Conservation (phyloP, 768 basidiomycete genomes). For the Tricholoma matsutake region DNA sequence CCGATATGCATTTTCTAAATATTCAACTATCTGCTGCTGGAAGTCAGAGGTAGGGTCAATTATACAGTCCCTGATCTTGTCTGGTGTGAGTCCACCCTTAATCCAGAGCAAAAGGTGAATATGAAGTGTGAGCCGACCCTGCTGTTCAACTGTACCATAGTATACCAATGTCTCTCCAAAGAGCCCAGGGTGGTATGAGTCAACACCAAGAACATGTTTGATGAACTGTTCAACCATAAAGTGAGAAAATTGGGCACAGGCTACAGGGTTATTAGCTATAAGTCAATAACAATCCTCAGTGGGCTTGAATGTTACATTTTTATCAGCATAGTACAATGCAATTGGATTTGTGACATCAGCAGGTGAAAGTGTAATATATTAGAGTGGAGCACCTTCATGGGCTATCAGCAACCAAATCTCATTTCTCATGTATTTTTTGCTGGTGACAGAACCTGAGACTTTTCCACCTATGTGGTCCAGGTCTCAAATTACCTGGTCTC, state of each 20-base stretch:
- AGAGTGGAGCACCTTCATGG: too few relatives aligned
- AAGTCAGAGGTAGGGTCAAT: conserved; percentile 10
- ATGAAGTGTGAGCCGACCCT: conserved; percentile 27
- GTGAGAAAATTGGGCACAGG: conserved; percentile 30
- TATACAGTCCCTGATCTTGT: conserved; percentile 4
- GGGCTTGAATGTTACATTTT: conserved; percentile 16
- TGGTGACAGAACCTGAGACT: too few relatives aligned
- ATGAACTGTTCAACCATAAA: conserved; percentile 19
- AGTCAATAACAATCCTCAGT: conserved; percentile 9
- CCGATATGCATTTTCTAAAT: conserved; percentile 4
- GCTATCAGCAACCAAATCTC: too few relatives aligned
- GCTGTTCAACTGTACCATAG: conserved; percentile 32
- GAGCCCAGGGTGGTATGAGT: conserved; percentile 15
- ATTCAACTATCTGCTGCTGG: conserved; percentile 3
- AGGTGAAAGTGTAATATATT: conserved; percentile 34
- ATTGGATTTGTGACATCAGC: conserved; percentile 29
- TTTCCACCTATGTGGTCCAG: too few relatives aligned
- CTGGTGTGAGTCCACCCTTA: conserved; percentile 5
- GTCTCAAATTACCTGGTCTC: too few relatives aligned
- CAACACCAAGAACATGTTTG: conserved; percentile 16
- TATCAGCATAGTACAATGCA: conserved; percentile 30
- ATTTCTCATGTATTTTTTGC: too few relatives aligned
- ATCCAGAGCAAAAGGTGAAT: conserved; percentile 29
- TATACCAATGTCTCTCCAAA: conserved; percentile 26
- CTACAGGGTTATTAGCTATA: conserved; percentile 26